These are phyloP conservation scores for Sungouiella thailandica DNA, from an alignment of 805 yeast species.

Conservation along the genomic window DNA sequence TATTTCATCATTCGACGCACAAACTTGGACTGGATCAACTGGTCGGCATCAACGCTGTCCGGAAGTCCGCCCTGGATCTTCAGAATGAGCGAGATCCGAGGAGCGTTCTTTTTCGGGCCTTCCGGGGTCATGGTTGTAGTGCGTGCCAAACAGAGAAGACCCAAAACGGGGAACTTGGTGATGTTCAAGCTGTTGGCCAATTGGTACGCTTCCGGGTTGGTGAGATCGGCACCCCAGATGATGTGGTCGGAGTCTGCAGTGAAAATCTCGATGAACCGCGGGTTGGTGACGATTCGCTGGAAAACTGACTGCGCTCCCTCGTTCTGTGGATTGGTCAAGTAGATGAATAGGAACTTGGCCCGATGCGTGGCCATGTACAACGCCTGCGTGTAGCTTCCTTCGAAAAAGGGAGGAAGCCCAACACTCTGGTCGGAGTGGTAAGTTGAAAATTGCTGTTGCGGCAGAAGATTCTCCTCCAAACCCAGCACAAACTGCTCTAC, in stretches of 20 bases:
- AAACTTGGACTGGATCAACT: conserved; percentile 35
- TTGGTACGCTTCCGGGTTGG: conserved; percentile 79
- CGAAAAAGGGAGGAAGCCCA: conserved; percentile 45
- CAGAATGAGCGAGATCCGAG: conserved; percentile 57
- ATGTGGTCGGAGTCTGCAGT: conserved; percentile 42
- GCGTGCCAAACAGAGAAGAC: conserved; percentile 66
- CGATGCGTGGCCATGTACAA: conserved; percentile 63
- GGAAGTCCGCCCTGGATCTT: conserved; percentile 60
- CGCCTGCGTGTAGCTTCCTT: conserved; percentile 80
- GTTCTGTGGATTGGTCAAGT: conserved; percentile 68
- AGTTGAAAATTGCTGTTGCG: conserved; percentile 15
- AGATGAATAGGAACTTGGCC: conserved; percentile 67
- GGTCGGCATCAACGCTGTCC: conserved; percentile 30
- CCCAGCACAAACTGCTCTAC: conserved; percentile 48
- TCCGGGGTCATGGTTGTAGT: conserved; percentile 48
- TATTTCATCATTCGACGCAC: conserved; percentile 48
- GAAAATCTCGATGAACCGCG: conserved; percentile 40
- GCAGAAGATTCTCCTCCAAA: conserved; percentile 43
- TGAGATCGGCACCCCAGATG: conserved; percentile 85
- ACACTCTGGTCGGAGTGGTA: conserved; percentile 6
- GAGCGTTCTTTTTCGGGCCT: conserved; percentile 48
- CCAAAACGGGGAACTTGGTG: conserved; percentile 76
- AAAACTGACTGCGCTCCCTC: conserved; percentile 56
- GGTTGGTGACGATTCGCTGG: conserved; percentile 48
- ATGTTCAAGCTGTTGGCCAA: conserved; percentile 71